Evolutionary conservation across 1,284 basidiomycete species (phyloP).

Genomic region (Puccinia horiana): DNA sequence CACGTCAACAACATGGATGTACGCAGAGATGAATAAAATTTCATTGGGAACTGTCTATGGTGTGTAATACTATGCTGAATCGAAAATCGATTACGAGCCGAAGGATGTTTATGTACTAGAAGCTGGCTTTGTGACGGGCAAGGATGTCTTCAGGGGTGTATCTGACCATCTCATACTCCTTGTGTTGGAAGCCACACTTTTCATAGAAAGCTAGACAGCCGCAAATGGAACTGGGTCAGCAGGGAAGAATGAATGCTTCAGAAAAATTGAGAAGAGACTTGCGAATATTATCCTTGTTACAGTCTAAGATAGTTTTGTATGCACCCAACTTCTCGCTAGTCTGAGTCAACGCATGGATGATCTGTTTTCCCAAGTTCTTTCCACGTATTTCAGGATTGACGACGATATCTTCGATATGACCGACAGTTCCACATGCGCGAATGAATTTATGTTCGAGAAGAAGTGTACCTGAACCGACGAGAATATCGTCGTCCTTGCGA

Average conservation of each 20-base stretch:
- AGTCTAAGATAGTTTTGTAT: constrained; percentile 59
- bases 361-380: constrained; percentile 56
- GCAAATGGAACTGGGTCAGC: background rate
- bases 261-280: constrained; percentile 36
- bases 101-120: background rate
- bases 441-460: constrained; percentile 58
- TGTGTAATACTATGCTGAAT: background rate
- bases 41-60: background rate
- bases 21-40: background rate
- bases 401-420: constrained; percentile 59
- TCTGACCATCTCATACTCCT: constrained; percentile 49
- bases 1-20: background rate
- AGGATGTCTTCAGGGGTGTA: constrained; percentile 42
- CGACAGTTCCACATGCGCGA: constrained; percentile 54
- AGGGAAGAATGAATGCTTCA: background rate
- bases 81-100: background rate
- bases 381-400: constrained; percentile 57
- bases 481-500: constrained; percentile 52
- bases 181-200: constrained; percentile 48
- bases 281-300: constrained; percentile 57
- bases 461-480: constrained; percentile 57
- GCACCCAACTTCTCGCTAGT: constrained; percentile 55
- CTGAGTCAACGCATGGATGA: constrained; percentile 56
- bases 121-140: constrained; percentile 10
- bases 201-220: constrained; percentile 41